These are phyloP conservation scores for Clonostachys rhizophaga DNA, from an alignment of 2,329 filamentous ascomycete genomes.

Conservation along the genomic window DNA sequence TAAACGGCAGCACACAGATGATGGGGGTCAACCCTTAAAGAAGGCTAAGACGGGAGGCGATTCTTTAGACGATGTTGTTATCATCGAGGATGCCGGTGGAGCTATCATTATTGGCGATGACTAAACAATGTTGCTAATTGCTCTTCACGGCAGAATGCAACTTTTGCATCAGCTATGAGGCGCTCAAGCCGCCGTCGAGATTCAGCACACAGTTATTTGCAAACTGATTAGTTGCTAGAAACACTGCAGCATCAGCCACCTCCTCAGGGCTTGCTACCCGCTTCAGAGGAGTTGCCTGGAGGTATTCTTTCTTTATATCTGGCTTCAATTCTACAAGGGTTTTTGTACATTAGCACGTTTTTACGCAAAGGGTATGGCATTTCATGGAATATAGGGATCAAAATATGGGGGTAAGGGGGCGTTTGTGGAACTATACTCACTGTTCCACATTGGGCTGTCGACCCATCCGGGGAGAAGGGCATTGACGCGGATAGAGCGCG, in stretches of 20 bases:
- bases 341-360: constrained; percentile 33
- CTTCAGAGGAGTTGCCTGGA: constrained; percentile 53
- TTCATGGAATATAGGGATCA: not conserved
- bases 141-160: not conserved
- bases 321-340: constrained; percentile 25
- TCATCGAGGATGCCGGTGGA: constrained; percentile 51
- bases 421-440: constrained; percentile 30
- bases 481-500: constrained; percentile 67
- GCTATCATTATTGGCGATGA: constrained; percentile 66
- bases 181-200: constrained; percentile 79
- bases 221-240: constrained; percentile 73
- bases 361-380: not conserved
- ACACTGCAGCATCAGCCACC: constrained; percentile 76
- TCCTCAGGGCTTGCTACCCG: constrained; percentile 67
- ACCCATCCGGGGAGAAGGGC: constrained; percentile 81
- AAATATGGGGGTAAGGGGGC: not conserved
- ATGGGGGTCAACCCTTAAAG: constrained; percentile 33
- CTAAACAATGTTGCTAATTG: constrained; percentile 21
- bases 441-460: constrained; percentile 71
- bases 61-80: constrained; percentile 31
- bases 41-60: constrained; percentile 37
- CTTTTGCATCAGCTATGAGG: constrained; percentile 34
- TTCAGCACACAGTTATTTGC: constrained; percentile 85
- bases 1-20: constrained; percentile 42
- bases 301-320: constrained; percentile 27